Conservation (phyloP, 192 early-diverging fungal genomes). For the Coemansia sp. region DNA sequence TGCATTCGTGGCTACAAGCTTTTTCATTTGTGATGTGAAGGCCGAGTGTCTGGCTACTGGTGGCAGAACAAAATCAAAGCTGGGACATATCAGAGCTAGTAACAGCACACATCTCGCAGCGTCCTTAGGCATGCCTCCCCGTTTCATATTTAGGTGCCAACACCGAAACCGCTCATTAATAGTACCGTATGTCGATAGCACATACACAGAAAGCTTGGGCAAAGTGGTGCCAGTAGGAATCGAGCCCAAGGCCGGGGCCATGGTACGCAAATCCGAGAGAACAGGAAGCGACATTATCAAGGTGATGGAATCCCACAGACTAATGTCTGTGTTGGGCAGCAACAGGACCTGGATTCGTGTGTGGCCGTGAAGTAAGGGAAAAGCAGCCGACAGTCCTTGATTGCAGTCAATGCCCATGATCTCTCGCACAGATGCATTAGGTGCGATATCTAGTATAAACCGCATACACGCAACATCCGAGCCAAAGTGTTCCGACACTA, state of each 20-base stretch:
- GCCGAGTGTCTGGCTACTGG: background rate
- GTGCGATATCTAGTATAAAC: background rate
- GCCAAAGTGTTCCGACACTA: background rate
- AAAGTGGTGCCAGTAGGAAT: background rate
- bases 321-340: background rate
- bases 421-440: background rate
- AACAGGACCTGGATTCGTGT: background rate
- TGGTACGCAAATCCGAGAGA: conserved; percentile 8
- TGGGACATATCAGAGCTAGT: conserved; percentile 6
- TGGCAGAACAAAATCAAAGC: background rate
- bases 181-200: background rate
- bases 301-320: background rate
- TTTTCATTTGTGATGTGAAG: background rate
- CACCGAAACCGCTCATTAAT: conserved; percentile 1
- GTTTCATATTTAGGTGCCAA: background rate
- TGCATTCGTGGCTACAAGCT: background rate
- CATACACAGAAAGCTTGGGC: background rate
- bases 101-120: background rate
- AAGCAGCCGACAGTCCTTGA: background rate
- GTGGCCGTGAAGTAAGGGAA: background rate
- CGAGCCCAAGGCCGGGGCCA: background rate
- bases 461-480: background rate
- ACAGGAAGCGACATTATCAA: background rate
- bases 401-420: background rate
- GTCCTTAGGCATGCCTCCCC: background rate